These are phyloP conservation scores for Boechera divaricarpa DNA, from an alignment of 345 rosid genomes.

Conservation along the genomic window DNA sequence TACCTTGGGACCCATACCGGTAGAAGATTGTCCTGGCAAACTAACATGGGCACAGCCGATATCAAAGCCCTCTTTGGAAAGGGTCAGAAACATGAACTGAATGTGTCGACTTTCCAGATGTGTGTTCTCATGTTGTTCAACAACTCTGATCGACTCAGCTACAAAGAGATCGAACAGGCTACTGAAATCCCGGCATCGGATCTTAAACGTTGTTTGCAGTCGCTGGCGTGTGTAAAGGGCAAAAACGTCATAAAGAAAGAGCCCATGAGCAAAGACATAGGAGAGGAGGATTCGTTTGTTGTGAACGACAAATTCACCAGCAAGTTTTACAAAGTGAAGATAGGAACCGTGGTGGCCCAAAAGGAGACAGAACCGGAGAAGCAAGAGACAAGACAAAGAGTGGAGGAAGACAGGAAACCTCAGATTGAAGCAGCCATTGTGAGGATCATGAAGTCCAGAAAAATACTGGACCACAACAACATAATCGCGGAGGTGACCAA, in stretches of 20 bases:
- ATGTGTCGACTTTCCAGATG: constrained; percentile 98
- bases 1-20: constrained; percentile 99
- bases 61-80: constrained; percentile 87
- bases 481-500: constrained; percentile 90
- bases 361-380: constrained; percentile 98
- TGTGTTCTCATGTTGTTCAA: constrained; percentile 94
- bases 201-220: constrained; percentile 91
- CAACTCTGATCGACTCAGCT: constrained; percentile 78
- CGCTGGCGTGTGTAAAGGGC: constrained; percentile 90
- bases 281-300: constrained; percentile 79
- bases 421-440: constrained; percentile 99
- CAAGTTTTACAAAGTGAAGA: constrained; percentile 96
- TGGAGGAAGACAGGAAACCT: constrained; percentile 98
- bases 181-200: constrained; percentile 87
- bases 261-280: constrained; percentile 97
- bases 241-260: constrained; percentile 95
- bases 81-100: constrained; percentile 98
- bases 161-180: constrained; percentile 94
- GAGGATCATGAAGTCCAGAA: constrained; percentile 98
- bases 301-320: constrained; percentile 93
- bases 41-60: constrained; percentile 99
- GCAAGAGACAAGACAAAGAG: constrained; percentile 97
- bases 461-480: constrained; percentile 93
- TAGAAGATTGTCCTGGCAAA: constrained; percentile 95
- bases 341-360: constrained; percentile 97